A percentile compares a stretch with the other conserved stretches of the same genome.
Conservation (phyloP, 1,284 basidiomycete genomes). For the Vanrija sp. region DNA sequence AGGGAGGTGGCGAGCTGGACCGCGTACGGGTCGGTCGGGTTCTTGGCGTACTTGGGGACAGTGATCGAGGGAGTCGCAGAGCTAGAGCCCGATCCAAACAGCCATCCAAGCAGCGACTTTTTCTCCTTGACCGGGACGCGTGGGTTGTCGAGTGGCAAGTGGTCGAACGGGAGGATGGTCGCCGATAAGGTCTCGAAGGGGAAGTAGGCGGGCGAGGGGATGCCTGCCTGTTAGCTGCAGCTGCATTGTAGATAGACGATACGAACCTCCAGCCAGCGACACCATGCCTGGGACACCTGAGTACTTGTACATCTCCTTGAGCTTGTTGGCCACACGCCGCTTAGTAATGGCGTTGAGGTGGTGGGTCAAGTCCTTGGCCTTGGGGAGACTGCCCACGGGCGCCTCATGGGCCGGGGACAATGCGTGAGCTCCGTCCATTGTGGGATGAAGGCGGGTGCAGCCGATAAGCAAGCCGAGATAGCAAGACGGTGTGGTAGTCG, state of each 20-base stretch:
- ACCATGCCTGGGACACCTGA: slow-evolving; percentile 33
- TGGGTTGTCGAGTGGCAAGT: slow-evolving; percentile 55
- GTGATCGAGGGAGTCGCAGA: slow-evolving; percentile 50
- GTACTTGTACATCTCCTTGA: slow-evolving; percentile 56
- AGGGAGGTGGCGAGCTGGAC: slow-evolving; percentile 64
- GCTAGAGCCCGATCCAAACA: slow-evolving; percentile 50
- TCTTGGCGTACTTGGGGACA: slow-evolving; percentile 57
- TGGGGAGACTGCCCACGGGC: slow-evolving; percentile 22
- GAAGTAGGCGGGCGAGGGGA: slow-evolving; percentile 50
- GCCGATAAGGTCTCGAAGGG: slow-evolving; percentile 50
- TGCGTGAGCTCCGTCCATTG: too few species aligned
- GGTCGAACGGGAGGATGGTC: slow-evolving; percentile 31
- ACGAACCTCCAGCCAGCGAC: slow-evolving; percentile 14
- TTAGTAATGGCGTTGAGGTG: slow-evolving; percentile 59
- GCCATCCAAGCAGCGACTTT: slow-evolving; percentile 57
- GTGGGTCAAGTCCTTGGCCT: slow-evolving; percentile 58
- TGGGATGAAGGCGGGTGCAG: too few species aligned
- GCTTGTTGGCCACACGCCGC: slow-evolving; percentile 56
- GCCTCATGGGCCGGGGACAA: neutral
- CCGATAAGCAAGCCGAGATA: too few species aligned
- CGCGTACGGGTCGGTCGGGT: slow-evolving; percentile 40
- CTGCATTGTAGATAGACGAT: neutral
- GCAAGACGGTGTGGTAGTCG: too few species aligned
- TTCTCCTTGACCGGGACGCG: slow-evolving; percentile 35
- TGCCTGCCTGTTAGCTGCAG: slow-evolving; percentile 15